Conservation (phyloP, 2,329 filamentous ascomycete species). For the Samsoniella hepiali region DNA sequence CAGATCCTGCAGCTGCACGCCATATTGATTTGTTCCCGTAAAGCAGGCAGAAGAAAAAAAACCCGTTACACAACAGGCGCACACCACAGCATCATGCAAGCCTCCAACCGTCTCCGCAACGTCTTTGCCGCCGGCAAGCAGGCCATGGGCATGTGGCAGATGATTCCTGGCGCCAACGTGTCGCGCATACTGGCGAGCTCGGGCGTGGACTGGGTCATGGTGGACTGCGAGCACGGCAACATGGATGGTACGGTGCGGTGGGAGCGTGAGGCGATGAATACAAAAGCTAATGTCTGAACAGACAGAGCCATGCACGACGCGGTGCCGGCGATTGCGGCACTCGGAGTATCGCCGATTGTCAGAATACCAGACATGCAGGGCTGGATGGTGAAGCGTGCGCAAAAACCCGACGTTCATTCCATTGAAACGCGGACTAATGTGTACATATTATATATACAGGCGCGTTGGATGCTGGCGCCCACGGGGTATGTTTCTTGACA, state of each 20-base stretch:
- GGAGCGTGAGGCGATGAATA: background rate
- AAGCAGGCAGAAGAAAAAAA: background rate
- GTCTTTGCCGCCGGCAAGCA: constrained; percentile 47
- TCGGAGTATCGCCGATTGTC: constrained; percentile 53
- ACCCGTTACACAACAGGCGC: background rate
- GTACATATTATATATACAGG: background rate
- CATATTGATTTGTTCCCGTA: too few species aligned
- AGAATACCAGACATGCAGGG: constrained; percentile 52
- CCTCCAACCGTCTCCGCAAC: constrained; percentile 47
- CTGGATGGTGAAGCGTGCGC: constrained; percentile 54
- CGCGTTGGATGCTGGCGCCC: constrained; percentile 43
- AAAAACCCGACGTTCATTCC: too few species aligned
- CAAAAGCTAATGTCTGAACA: constrained; percentile 21
- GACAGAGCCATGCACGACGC: constrained; percentile 52
- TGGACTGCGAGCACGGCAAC: constrained; percentile 54
- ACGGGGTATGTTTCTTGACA: constrained; percentile 41
- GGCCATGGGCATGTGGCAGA: constrained; percentile 61
- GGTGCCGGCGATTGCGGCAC: constrained; percentile 50
- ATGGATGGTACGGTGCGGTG: constrained; percentile 38
- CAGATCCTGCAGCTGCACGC: background rate
- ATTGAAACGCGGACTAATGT: background rate
- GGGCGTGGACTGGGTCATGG: constrained; percentile 65
- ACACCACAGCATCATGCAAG: constrained; percentile 33
- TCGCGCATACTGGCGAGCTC: constrained; percentile 57
- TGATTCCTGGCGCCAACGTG: constrained; percentile 58